Evolutionary conservation across 2,329 filamentous ascomycete genomes (phyloP).

Genomic region (Colletotrichum siamense): DNA sequence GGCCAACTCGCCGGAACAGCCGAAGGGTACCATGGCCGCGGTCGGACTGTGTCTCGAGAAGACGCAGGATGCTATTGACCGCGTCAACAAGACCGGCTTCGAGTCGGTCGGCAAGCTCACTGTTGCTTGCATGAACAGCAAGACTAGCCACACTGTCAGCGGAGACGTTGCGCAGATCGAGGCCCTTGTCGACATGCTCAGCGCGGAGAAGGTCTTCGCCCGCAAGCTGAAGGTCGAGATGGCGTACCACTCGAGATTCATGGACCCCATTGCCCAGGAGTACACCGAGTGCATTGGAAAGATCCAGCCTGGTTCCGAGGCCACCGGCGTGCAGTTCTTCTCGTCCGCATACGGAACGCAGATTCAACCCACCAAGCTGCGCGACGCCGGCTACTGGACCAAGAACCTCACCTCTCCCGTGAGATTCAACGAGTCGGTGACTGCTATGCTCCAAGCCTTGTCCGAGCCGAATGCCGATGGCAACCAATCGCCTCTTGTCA

Average conservation of each 20-base stretch:
- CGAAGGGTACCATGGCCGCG: background rate
- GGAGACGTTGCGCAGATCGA: constrained; percentile 51
- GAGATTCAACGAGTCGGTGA: background rate
- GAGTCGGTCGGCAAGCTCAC: background rate
- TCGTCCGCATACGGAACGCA: background rate
- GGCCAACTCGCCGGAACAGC: background rate
- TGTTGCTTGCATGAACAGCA: constrained; percentile 53
- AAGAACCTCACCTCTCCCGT: background rate
- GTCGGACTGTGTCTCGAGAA: background rate
- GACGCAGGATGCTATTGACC: background rate
- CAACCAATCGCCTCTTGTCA: background rate
- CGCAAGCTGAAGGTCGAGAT: constrained; percentile 4
- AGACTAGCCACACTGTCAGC: constrained; percentile 54
- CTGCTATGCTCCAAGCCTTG: background rate
- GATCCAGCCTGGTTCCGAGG: background rate
- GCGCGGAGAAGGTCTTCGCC: constrained; percentile 27
- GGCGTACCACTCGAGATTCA: constrained; percentile 4
- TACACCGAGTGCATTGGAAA: background rate
- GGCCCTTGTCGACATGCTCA: constrained; percentile 39
- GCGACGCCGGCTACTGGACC: background rate
- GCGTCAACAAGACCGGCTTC: background rate
- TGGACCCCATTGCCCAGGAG: background rate
- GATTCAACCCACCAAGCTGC: background rate
- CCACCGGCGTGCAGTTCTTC: background rate
- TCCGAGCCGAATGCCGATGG: background rate